Base-by-base conservation (phyloP, 129 eudicot species). In the Arctium lappa region DNA sequence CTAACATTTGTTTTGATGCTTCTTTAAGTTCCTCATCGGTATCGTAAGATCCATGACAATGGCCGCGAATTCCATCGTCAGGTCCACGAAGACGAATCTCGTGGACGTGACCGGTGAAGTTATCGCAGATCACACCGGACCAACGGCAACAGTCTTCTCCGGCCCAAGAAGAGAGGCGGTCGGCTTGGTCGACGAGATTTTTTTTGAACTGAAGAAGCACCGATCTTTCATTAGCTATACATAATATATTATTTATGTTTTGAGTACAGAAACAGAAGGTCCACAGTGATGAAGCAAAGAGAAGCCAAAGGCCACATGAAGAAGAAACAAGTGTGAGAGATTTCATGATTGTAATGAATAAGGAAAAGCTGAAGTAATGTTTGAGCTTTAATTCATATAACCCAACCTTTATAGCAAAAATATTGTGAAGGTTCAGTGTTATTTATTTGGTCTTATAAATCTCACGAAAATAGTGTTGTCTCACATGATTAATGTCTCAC, bases 91-190 rank as follows among this genome's bases (percentile, higher is more conserved):
- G 71, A 4, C 44, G 50, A 34, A 78, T 6, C 36, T 38, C 60
- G 11, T 38, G 40, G 29, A 79, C 82, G 16, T 79, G 82, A 27
- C 74, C 75, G 9, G 75, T 65, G 34, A 12, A 18, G 75, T 68
- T 68, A 40, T 48, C 73, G 42, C 82, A 79, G 8, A 66, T 66
- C n/a, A 79, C 66, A 12, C 82, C 76, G 53, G 73, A 37, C 82
- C 82, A 69, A 38, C 38, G 70, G 74, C 82, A 79, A 34, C 68
- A 79, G 73, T 79, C 75, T 22, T 79, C 44, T 16, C 42, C 75
- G 16, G 38, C 42, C 82, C 82, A 79, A 6, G 82, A 79, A 8
- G 82, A 68, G 40, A 79, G 75, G 66, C 53, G 68, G 66, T 40
- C 40, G 77, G 77, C n/a, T 1, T 3, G 12, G 77, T 73, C 77